Evolutionary conservation across 441 rosid genomes (phyloP).

Genomic region (Viola pubescens): DNA sequence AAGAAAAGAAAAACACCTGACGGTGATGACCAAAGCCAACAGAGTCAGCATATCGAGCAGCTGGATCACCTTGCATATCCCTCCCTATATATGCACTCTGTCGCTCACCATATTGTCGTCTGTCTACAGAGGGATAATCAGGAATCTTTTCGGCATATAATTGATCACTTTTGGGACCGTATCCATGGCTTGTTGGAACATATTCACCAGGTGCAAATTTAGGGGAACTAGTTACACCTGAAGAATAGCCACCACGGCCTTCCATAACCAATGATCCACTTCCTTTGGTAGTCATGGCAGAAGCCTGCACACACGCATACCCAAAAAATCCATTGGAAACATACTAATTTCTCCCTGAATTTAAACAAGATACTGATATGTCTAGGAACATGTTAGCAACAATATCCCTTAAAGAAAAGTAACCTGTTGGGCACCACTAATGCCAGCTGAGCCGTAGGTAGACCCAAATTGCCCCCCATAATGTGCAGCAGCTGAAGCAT

Average conservation of each 20-base stretch:
- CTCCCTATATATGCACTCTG: slow-evolving; percentile 60
- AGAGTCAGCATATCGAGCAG: slow-evolving; percentile 64
- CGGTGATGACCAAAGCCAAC: slow-evolving; percentile 57
- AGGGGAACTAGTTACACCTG: slow-evolving; percentile 69
- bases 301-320: slow-evolving; percentile 21
- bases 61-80: slow-evolving; percentile 67
- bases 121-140: slow-evolving; percentile 65
- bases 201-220: slow-evolving; percentile 68
- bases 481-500: slow-evolving; percentile 47
- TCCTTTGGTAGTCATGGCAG: slow-evolving; percentile 46
- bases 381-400: background rate
- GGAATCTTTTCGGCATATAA: slow-evolving; percentile 65
- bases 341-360: background rate
- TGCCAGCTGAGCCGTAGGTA: slow-evolving; percentile 47
- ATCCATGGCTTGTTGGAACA: slow-evolving; percentile 59
- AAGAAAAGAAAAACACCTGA: slow-evolving; percentile 43
- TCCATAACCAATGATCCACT: slow-evolving; percentile 57
- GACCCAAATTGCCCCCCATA: slow-evolving; percentile 68
- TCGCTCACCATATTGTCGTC: slow-evolving; percentile 72
- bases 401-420: background rate
- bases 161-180: slow-evolving; percentile 68
- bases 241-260: slow-evolving; percentile 56
- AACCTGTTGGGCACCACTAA: slow-evolving; percentile 60
- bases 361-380: background rate
- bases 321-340: background rate